Evolutionary conservation across 441 rosid genomes (phyloP).

Genomic region (Syzygium malaccense): DNA sequence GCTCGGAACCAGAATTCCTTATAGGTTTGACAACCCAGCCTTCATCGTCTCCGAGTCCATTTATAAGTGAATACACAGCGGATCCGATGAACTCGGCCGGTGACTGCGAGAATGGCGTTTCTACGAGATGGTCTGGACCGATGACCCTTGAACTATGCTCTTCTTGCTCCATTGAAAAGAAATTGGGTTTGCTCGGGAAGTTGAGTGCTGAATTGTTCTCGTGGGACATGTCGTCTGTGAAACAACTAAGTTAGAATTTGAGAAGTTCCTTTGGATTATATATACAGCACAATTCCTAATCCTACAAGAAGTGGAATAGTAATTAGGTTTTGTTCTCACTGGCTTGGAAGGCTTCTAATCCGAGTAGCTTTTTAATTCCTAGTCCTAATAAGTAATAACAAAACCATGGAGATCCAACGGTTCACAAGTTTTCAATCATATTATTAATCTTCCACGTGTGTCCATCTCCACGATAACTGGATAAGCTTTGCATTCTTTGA

Average conservation of each 20-base stretch:
- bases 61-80: background rate
- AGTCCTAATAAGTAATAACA: background rate
- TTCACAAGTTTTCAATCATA: background rate
- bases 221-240: background rate
- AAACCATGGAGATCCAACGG: background rate
- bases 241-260: background rate
- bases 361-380: background rate
- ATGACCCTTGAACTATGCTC: background rate
- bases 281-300: background rate
- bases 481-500: background rate
- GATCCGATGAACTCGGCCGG: background rate
- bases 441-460: background rate
- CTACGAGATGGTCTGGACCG: background rate
- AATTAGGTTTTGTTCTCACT: background rate
- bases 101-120: background rate
- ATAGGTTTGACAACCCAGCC: background rate
- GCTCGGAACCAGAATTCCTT: background rate
- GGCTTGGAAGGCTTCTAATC: background rate
- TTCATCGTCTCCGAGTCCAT: background rate
- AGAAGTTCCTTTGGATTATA: background rate
- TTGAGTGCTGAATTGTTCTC: background rate
- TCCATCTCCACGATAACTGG: background rate
- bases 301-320: background rate
- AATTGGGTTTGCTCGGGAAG: background rate
- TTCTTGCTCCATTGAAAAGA: background rate